Base-by-base conservation (phyloP, 2,329 filamentous ascomycete species). In the Volutella citrinella region DNA sequence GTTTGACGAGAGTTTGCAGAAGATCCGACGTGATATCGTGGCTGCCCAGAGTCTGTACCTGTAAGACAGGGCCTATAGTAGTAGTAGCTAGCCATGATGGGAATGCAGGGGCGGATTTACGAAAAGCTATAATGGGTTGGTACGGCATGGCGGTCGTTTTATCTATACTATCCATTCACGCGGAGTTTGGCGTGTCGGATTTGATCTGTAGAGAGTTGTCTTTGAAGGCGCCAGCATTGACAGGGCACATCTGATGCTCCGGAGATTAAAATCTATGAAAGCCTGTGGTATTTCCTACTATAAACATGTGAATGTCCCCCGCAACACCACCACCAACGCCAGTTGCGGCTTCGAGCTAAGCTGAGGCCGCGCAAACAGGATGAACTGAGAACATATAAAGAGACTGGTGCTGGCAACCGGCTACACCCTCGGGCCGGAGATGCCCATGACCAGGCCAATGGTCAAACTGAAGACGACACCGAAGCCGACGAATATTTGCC, bases 21-120 rank as follows among this genome's bases (percentile, higher is more conserved):
- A 94, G 75, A 85, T 97, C 34, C 79, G 87, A 62, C 78, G 93
- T 55, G 93, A 97, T 60, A 90, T 98, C 60, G 91, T 98, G 39
- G 89, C 91, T 16, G 88, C 91, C 29, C 90, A 96, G 69, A 94
- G 86, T 52, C 69, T 97, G 63, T 97, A 96, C 60, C 72, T 96
- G 60, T 93, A 80, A 38, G 19, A 4, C 7, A 12, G 23, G 30
- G 21, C 27, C 25, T 20, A 15, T n/a, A 24, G 21, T n/a, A 22
- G 15, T 23, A 20, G n/a, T 35, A 36, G 30, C 19, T 24, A 9
- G 27, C 25, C 27, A 34, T 32, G 34, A 28, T 18, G 13, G 32
- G 39, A 43, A 42, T 29, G 32, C 25, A 30, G 25, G 16, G 16
- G n/a, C 19, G 25, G 29, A 29, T 24, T 17, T 17, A 12, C 18